A percentile compares a stretch with the other conserved stretches of the same genome.
Evolutionary conservation across 2,329 filamentous ascomycete genomes (phyloP).

Genomic region (Venturia oleaginea): DNA sequence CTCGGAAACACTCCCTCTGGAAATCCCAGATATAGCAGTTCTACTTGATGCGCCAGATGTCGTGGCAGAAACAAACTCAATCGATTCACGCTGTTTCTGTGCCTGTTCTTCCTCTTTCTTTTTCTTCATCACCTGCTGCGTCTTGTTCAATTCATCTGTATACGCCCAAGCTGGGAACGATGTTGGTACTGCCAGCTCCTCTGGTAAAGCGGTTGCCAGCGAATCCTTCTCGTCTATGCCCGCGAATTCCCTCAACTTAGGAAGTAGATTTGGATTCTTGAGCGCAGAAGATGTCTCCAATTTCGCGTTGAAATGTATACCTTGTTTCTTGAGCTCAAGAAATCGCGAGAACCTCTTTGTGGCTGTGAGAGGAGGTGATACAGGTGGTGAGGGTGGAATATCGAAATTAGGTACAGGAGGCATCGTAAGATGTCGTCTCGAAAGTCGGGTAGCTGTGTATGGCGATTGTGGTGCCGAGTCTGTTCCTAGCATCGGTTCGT

Average conservation of each 20-base stretch:
- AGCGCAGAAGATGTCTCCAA: slow-evolving; percentile 58
- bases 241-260: slow-evolving; percentile 64
- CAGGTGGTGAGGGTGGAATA: slow-evolving; percentile 65
- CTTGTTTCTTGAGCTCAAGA: slow-evolving; percentile 65
- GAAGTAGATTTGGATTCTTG: slow-evolving; percentile 62
- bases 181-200: slow-evolving; percentile 30
- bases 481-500: not conserved
- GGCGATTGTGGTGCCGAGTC: slow-evolving; percentile 44
- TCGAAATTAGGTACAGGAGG: slow-evolving; percentile 62
- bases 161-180: slow-evolving; percentile 35
- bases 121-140: slow-evolving; percentile 30
- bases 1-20: slow-evolving; percentile 17
- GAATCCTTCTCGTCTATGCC: slow-evolving; percentile 49
- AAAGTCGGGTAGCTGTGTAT: slow-evolving; percentile 55
- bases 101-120: slow-evolving; percentile 19
- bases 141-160: slow-evolving; percentile 32
- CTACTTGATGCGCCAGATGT: slow-evolving; percentile 21
- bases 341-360: slow-evolving; percentile 66
- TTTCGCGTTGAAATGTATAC: slow-evolving; percentile 69
- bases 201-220: slow-evolving; percentile 52
- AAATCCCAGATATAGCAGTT: slow-evolving; percentile 18
- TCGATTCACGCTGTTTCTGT: slow-evolving; percentile 19
- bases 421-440: slow-evolving; percentile 64
- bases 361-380: slow-evolving; percentile 36
- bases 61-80: slow-evolving; percentile 23